Base-by-base conservation (phyloP, 192 early-diverging fungal species). In the Coemansia sp. region DNA sequence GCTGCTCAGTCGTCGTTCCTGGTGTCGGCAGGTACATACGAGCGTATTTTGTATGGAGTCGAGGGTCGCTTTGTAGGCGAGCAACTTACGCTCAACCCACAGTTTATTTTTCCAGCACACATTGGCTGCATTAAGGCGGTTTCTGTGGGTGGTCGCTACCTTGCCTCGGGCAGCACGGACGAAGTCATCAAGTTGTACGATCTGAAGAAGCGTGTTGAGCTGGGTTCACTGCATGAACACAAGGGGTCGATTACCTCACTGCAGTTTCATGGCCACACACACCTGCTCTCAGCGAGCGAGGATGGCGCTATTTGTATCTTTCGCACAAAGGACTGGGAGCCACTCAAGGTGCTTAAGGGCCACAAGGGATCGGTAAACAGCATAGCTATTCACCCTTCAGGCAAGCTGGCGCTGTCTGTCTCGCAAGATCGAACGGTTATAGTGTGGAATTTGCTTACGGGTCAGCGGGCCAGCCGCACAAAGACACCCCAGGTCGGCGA, bases 291-390 rank as follows among this genome's bases (percentile, higher is more conserved):
- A 33, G 90, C 90, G 44, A 92, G 91, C 57, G 96, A 97, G 59
- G 97, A 97, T 77, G 93, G 94, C 34, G 85, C 83, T 10, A 87
- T 99, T 35, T 89, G 90, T 54, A 89, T 99, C 37, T 95, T 94
- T 80, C 82, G 98, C 69, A 89, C 94, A 44, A 93, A 92, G 72
- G 98, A 98, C 80, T 99, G 98, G 98, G 96, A 98, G 74, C 88
- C 87, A 57, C 87, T 99, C 66, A 95, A 93, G 76, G 90, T 87
- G 41, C 85, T 98, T 54, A 92, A 90, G 63, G 92, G 91, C 27
- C 92, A 94, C 77, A 86, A 84, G 84, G 83, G 84, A 44, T 21
- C 72, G 24, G 85, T 99, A 17, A 89, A 89, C 76, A 88, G 86
- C 39, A 84, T 98, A 34, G 93, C 92, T 3, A 87, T 97, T 39